Evolutionary conservation across 2,329 filamentous ascomycete species (phyloP).

Genomic region (Colletotrichum sp.): DNA sequence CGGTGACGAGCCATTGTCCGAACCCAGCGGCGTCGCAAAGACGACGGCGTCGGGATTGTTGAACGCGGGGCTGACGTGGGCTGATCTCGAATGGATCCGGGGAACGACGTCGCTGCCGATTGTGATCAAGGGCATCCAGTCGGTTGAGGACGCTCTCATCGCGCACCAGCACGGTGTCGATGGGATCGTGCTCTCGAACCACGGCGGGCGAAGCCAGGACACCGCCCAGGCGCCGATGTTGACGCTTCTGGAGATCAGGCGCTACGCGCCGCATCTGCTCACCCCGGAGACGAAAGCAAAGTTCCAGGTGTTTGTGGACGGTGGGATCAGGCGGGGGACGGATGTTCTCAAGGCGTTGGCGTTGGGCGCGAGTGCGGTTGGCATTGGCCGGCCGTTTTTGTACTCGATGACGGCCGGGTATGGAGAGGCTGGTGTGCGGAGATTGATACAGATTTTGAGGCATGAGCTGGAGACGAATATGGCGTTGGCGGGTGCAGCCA

Average conservation of each 20-base stretch:
- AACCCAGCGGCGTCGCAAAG: constrained; percentile 48
- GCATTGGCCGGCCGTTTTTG: constrained; percentile 71
- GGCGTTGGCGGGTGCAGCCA: constrained; percentile 69
- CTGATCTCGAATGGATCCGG: constrained; percentile 69
- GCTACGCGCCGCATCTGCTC: constrained; percentile 37
- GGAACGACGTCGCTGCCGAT: constrained; percentile 53
- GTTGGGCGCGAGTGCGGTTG: constrained; percentile 66
- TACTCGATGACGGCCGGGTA: constrained; percentile 54
- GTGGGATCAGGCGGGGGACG: constrained; percentile 67
- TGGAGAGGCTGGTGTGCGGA: constrained; percentile 51
- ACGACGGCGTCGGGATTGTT: constrained; percentile 61
- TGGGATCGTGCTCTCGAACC: constrained; percentile 73
- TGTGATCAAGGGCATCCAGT: constrained; percentile 73
- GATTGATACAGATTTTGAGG: constrained; percentile 52
- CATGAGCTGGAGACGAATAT: constrained; percentile 53
- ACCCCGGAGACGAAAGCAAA: constrained; percentile 35
- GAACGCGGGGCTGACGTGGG: constrained; percentile 64
- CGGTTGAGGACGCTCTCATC: constrained; percentile 63
- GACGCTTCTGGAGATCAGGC: constrained; percentile 49
- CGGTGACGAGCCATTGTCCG: constrained; percentile 45
- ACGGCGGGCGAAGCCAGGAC: constrained; percentile 66
- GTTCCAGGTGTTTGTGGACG: constrained; percentile 66
- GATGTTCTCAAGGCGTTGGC: constrained; percentile 76
- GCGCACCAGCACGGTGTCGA: constrained; percentile 66
- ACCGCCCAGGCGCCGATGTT: constrained; percentile 35